Conservation (phyloP, 2,329 filamentous ascomycete species). For the Pezizomycotina sp. region DNA sequence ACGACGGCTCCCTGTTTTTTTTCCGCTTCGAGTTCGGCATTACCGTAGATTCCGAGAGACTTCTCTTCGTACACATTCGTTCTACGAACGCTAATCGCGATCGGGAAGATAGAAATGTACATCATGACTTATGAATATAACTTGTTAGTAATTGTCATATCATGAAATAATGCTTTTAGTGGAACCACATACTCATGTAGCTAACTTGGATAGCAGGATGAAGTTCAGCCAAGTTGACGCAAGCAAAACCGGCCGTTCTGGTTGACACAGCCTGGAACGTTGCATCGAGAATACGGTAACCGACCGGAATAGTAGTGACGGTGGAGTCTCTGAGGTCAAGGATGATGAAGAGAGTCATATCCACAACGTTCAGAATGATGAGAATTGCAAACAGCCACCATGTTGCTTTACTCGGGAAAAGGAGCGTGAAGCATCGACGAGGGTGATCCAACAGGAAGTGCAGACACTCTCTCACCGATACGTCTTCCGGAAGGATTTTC, state of each 20-base stretch:
- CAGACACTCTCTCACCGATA: conserved; percentile 63
- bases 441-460: conserved; percentile 86
- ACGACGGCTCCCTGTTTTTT: conserved; percentile 64
- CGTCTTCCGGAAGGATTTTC: conserved; percentile 40
- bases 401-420: conserved; percentile 77
- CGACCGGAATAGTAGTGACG: conserved; percentile 51
- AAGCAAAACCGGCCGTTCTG: conserved; percentile 75
- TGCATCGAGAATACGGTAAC: conserved; percentile 65
- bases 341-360: conserved; percentile 80
- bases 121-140: conserved; percentile 54
- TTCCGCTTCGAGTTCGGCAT: conserved; percentile 35
- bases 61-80: conserved; percentile 96
- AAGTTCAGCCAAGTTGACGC: conserved; percentile 57
- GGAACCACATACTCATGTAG: conserved; percentile 43
- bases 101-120: conserved; percentile 96
- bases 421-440: conserved; percentile 81
- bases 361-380: conserved; percentile 62
- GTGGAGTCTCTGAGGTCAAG: conserved; percentile 62
- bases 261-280: conserved; percentile 83
- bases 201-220: conserved; percentile 87
- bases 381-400: conserved; percentile 93
- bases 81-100: conserved; percentile 81
- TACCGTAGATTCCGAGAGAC: conserved; percentile 56
- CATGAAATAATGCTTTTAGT: neutral
- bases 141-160: conserved; percentile 1